These are phyloP conservation scores for Lasiodiplodia sp. DNA, from an alignment of 2,329 filamentous ascomycete genomes.

Conservation along the genomic window DNA sequence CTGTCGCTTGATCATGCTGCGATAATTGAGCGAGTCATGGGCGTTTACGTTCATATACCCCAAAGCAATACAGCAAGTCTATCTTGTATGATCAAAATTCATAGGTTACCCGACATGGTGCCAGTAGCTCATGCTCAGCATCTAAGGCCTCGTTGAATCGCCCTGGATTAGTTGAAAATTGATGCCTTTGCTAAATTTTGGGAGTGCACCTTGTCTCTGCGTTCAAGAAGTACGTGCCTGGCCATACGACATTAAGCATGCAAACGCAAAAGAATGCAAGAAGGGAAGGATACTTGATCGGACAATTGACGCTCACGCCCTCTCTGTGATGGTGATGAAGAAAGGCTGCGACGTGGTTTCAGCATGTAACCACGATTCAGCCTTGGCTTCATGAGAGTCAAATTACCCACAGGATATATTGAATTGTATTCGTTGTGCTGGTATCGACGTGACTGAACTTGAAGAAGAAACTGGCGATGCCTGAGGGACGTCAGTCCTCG, in stretches of 20 bases:
- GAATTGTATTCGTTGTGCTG: not conserved
- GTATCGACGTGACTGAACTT: not conserved
- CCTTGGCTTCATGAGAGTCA: not conserved
- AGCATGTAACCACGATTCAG: not conserved
- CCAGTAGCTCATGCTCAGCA: not conserved
- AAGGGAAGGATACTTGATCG: not conserved
- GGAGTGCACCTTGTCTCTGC: not conserved
- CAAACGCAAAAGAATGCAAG: not conserved
- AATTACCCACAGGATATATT: constrained; percentile 2
- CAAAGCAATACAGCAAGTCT: not conserved
- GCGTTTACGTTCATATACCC: not conserved
- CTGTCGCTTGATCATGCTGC: constrained; percentile 4
- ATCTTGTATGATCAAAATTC: not conserved
- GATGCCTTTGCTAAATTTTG: not conserved
- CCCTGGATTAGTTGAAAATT: not conserved
- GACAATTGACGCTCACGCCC: too few relatives aligned
- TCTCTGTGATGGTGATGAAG: not conserved
- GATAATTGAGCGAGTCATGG: not conserved
- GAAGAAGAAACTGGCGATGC: not conserved
- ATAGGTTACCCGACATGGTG: not conserved
- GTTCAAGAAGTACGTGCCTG: constrained; percentile 2
- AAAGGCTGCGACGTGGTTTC: constrained; percentile 3
- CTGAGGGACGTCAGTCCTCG: constrained; percentile 51
- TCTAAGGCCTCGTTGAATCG: not conserved
- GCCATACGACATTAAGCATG: not conserved